Evolutionary conservation across 805 yeast species (phyloP).

Genomic region (Schizosaccharomyces lindneri): DNA sequence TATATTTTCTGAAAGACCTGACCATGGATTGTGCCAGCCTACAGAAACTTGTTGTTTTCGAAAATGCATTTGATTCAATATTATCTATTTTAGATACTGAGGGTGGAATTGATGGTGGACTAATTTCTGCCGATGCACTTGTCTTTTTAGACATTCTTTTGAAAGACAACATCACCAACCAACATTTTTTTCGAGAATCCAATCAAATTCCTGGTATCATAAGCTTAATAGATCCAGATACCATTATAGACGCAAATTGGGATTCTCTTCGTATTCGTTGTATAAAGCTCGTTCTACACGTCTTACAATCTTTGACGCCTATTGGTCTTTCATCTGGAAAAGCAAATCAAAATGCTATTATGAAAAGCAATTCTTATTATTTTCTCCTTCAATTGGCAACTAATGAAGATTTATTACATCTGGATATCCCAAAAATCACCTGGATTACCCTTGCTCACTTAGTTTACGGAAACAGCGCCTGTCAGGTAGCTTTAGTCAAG

Average conservation of each 20-base stretch:
- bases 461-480: neutral
- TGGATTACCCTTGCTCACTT: neutral
- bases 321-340: neutral
- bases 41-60: conserved; percentile 84
- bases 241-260: neutral
- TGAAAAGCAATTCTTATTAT: neutral
- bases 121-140: conserved; percentile 77
- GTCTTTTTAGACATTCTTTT: conserved; percentile 47
- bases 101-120: conserved; percentile 71
- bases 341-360: neutral
- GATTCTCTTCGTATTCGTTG: neutral
- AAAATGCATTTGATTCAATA: conserved; percentile 63
- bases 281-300: neutral
- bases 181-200: conserved; percentile 66
- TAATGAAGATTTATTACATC: neutral
- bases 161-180: conserved; percentile 70
- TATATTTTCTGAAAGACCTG: conserved; percentile 50
- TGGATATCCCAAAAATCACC: neutral
- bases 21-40: conserved; percentile 62
- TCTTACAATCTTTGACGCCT: neutral
- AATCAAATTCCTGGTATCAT: neutral
- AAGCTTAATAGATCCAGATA: neutral
- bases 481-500: neutral
- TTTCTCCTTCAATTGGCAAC: neutral
- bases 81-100: conserved; percentile 64